Evolutionary conservation across 352 stramenopile genomes (phyloP).

Genomic region (Phytophthora quininea): DNA sequence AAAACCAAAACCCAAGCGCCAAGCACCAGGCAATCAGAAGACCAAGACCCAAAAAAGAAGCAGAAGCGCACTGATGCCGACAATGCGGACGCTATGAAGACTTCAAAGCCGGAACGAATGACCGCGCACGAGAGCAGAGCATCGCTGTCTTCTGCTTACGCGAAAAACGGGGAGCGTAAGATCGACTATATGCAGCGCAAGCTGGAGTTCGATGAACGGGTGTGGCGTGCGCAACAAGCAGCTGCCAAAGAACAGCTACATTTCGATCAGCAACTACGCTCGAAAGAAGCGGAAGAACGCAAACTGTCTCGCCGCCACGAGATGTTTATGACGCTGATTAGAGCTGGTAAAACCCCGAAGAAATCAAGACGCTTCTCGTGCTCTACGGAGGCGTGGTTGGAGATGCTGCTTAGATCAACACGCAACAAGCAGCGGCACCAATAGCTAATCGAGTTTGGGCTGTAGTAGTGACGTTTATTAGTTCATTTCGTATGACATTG

Average conservation of each 20-base stretch:
- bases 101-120: neutral
- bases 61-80: neutral
- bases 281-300: neutral
- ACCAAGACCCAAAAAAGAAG: neutral
- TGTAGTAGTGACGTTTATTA: neutral
- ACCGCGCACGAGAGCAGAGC: neutral
- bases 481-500: too few relatives aligned
- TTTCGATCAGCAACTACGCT: neutral
- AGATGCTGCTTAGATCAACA: neutral
- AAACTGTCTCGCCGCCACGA: neutral
- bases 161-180: neutral
- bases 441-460: neutral
- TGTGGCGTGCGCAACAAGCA: neutral
- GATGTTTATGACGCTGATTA: neutral
- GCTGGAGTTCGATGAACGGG: neutral
- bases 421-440: neutral
- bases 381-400: neutral
- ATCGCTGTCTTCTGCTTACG: neutral
- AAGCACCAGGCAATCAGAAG: neutral
- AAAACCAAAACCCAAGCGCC: neutral
- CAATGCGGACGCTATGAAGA: neutral
- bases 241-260: neutral
- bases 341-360: neutral
- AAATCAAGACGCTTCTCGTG: neutral
- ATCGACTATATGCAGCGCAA: neutral